These are phyloP conservation scores for Russula sp. DNA, from an alignment of 768 basidiomycete species.

Conservation along the genomic window DNA sequence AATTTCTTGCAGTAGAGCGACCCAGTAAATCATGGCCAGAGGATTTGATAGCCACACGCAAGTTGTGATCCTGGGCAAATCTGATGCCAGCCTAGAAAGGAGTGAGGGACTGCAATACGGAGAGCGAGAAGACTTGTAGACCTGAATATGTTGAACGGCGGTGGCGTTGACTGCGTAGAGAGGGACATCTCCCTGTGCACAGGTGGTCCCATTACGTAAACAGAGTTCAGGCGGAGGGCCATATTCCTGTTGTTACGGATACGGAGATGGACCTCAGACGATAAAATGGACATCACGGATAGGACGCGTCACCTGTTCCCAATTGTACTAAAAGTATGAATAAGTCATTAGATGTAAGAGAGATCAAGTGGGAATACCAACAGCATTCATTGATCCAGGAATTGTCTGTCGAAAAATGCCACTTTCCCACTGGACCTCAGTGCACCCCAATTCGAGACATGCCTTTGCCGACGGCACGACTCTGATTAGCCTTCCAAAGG, in stretches of 20 bases:
- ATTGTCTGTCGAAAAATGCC: slow-evolving; percentile 14
- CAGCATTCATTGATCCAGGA: slow-evolving; percentile 21
- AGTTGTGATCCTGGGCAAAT: too few relatives aligned
- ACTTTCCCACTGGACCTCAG: slow-evolving; percentile 18
- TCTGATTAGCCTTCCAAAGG: slow-evolving; percentile 11
- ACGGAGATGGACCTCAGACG: neutral
- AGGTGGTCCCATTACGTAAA: slow-evolving; percentile 1
- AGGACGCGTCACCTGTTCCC: slow-evolving; percentile 17
- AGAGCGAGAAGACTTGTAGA: too few relatives aligned
- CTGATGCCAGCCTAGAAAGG: too few relatives aligned
- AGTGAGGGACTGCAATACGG: too few relatives aligned
- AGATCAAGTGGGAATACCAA: neutral
- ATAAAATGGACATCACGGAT: neutral
- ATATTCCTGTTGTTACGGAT: slow-evolving; percentile 10
- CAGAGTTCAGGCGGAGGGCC: slow-evolving; percentile 4
- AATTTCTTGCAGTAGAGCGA: neutral
- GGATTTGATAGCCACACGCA: too few relatives aligned
- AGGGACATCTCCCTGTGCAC: slow-evolving; percentile 20
- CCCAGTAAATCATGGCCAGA: too few relatives aligned
- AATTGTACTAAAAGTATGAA: slow-evolving; percentile 13
- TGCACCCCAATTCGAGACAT: slow-evolving; percentile 12
- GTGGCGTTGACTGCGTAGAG: slow-evolving; percentile 23
- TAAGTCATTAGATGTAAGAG: neutral
- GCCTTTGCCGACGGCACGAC: slow-evolving; percentile 17
- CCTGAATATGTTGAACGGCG: neutral